Base-by-base conservation (phyloP, 352 stramenopile genomes). In the Blastocystis sp. region DNA sequence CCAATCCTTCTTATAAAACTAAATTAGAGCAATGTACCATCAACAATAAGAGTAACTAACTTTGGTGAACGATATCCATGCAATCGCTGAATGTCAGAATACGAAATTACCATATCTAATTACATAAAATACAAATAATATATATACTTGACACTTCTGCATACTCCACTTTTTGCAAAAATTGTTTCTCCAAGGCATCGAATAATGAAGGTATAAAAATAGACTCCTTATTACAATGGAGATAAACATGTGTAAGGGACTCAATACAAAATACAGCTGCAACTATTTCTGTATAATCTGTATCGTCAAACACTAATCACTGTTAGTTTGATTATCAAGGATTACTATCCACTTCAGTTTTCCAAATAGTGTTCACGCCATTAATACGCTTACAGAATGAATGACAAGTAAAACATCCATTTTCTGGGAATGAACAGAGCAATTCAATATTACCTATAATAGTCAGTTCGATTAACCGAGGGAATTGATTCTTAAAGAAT, bases 231-330 rank as follows among this genome's bases (percentile, higher is more conserved):
- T 78, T 78, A 78, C 66, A 78, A 24, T 57, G 37, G 7, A 78
- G n/a, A 19, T 37, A 30, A n/a, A 78, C 33, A 33, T 57, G 27
- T 6, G 37, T 42, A 5, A 78, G 37, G 6, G 33, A 56, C 7
- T 48, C n/a, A 51, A 78, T 78, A n/a, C 66, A 78, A 30, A 78
- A 78, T 19, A 78, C 33, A 22, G 66, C 66, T 17, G 37, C 66
- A 24, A 78, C 22, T 19, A 56, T 30, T 42, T 22, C 22, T 11
- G 66, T 57, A 56, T 58, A 78, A 51, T 78, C 33, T 24, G 24
- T 1, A 19, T 78, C 3, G n/a, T 56, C 33, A 3, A 78, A 53
- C 66, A 78, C 66, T 78, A 78, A 48, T 48, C 33, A 53, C 6
- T 30, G 19, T 78, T 57, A 78, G 4, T 24, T 4, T n/a, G 24